Base-by-base conservation (phyloP, 2,329 filamentous ascomycete species). In the Fusarium euwallaceae region DNA sequence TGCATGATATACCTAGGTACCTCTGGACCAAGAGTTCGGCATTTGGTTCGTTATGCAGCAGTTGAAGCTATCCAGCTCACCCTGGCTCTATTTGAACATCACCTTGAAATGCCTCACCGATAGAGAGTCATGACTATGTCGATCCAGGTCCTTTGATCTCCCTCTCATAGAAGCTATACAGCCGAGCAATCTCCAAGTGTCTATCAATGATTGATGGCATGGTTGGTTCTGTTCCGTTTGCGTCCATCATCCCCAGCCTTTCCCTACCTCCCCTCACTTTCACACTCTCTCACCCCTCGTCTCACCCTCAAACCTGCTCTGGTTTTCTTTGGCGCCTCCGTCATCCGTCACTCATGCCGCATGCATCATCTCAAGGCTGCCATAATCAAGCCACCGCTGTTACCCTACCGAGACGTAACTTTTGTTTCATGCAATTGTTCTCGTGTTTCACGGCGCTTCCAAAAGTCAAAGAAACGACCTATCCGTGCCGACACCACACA, bases 141-240 rank as follows among this genome's bases (percentile, higher is more conserved):
- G 71, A 74, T 74, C 71, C 20, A 55, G 66, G 71, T 69, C 71
- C 71, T 74, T 74, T 74, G 71, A 73, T 73, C 55, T 74, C 71
- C 29, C 51, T 74, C 71, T 45, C 36, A 39, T 29, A 17, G 27
- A 61, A 43, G 29, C 41, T 56, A 53, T 53, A 53, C 48, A n/a
- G 24, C 24, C 24, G 24, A 12, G 24, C 29, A 53, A 53, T 53
- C 48, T 53, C 22, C 24, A 53, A 29, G 48, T 53, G 24, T 14
- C 48, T 29, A 29, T n/a, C 39, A 22, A 27, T 6, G 22, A 29
- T 34, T 1, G 4, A 34, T 51, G 69, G 58, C 43, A 22, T 34
- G 48, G 61, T 53, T 14, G 9, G 27, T 48, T 24, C 14, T 17
- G 17, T 53, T 32, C 27, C n/a, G 48, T 32, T 64, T 32, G 51